phyloP scores from a whole-genome alignment of 2,329 filamentous ascomycete species.

The Xylariaceae sp. region DNA sequence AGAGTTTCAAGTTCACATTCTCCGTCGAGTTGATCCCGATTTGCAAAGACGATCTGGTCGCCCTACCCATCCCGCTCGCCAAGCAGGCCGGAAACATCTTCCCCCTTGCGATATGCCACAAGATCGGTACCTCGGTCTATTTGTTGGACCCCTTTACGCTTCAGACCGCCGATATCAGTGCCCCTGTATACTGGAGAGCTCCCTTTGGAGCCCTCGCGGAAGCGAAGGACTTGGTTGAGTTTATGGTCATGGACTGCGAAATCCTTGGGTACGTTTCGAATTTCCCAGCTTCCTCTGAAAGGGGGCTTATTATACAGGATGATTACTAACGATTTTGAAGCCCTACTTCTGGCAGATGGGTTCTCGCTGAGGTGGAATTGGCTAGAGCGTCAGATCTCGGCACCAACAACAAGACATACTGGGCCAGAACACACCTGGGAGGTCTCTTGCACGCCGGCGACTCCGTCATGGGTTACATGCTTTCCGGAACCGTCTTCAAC shows the following conservation, averaged over 20 bases:
- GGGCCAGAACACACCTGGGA: slow-evolving; percentile 84
- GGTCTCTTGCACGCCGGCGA: slow-evolving; percentile 81
- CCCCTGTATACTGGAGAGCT: slow-evolving; percentile 81
- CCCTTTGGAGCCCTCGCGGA: slow-evolving; percentile 84
- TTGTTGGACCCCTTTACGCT: slow-evolving; percentile 86
- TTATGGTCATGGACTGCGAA: slow-evolving; percentile 93
- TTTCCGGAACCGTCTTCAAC: slow-evolving; percentile 57
- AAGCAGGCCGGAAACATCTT: slow-evolving; percentile 83
- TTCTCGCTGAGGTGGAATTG: slow-evolving; percentile 81
- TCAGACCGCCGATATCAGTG: slow-evolving; percentile 79
- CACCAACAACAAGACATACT: slow-evolving; percentile 80
- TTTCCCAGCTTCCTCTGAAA: background rate
- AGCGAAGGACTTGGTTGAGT: slow-evolving; percentile 79
- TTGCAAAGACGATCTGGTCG: slow-evolving; percentile 96
- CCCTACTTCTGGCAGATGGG: slow-evolving; percentile 70
- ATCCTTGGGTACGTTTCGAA: slow-evolving; percentile 44
- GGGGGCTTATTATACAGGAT: background rate
- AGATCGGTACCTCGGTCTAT: slow-evolving; percentile 84
- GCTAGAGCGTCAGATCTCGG: slow-evolving; percentile 83
- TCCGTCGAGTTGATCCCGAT: slow-evolving; percentile 87
- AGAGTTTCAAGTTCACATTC: slow-evolving; percentile 92
- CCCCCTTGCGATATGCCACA: slow-evolving; percentile 78
- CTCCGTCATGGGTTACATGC: slow-evolving; percentile 88
- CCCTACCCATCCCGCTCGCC: slow-evolving; percentile 81
- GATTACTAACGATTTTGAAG: slow-evolving; percentile 28